These are phyloP conservation scores for Rosellinia necatrix DNA, from an alignment of 2,329 filamentous ascomycete genomes.

Conservation along the genomic window DNA sequence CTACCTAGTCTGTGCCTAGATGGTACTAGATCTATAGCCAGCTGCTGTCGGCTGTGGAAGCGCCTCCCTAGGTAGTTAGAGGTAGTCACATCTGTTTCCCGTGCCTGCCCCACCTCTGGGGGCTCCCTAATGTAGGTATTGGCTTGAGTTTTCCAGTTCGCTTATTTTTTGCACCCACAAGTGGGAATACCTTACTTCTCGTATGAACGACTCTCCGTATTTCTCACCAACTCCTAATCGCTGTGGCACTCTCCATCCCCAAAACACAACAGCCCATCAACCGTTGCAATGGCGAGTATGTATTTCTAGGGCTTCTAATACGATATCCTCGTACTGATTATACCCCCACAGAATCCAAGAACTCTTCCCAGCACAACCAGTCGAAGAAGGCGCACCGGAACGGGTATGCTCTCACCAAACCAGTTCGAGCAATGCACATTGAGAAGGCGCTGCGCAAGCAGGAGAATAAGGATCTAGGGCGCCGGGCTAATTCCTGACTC, in stretches of 20 bases:
- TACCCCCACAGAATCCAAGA: slow-evolving; percentile 86
- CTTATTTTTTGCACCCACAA: slow-evolving; percentile 44
- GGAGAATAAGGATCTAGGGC: neutral
- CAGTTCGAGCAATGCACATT: slow-evolving; percentile 6
- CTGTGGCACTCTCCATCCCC: slow-evolving; percentile 30
- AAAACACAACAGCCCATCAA: slow-evolving; percentile 33
- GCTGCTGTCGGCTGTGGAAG: no score
- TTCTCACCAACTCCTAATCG: slow-evolving; percentile 30
- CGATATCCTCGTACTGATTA: slow-evolving; percentile 34
- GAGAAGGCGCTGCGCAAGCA: neutral
- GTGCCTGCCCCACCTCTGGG: slow-evolving; percentile 2
- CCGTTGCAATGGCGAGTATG: slow-evolving; percentile 72
- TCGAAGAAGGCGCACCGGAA: slow-evolving; percentile 98
- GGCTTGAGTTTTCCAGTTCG: slow-evolving; percentile 29
- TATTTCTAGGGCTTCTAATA: slow-evolving; percentile 34
- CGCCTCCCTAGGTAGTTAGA: no score
- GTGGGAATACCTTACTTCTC: slow-evolving; percentile 33
- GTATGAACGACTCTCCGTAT: slow-evolving; percentile 31
- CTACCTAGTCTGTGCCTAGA: no score
- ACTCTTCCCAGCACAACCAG: slow-evolving; percentile 99
- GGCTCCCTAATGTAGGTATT: no score
- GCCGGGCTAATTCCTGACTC: slow-evolving; percentile 24
- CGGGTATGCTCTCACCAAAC: slow-evolving; percentile 70
- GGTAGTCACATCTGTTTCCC: no score
- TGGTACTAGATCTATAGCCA: no score